These are phyloP conservation scores for Escovopsis weberi DNA, from an alignment of 2,329 filamentous ascomycete species.

Conservation along the genomic window DNA sequence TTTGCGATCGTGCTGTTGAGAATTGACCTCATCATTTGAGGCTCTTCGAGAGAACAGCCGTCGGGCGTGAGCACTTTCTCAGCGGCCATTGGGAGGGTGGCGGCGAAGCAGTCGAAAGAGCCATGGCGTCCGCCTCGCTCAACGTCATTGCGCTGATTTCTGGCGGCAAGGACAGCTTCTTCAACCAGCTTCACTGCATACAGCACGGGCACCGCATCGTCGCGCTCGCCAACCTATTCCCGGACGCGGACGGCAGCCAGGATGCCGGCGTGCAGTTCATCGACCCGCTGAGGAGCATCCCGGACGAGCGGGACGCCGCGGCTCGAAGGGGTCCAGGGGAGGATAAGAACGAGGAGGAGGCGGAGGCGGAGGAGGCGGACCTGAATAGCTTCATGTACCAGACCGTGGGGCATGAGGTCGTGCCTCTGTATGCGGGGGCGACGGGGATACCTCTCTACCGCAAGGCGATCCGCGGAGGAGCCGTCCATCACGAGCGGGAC, in stretches of 20 bases:
- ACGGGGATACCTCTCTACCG: constrained; percentile 76
- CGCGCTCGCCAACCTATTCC: constrained; percentile 80
- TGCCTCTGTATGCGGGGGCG: constrained; percentile 70
- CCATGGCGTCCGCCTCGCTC: constrained; percentile 32
- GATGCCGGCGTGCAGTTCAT: constrained; percentile 6
- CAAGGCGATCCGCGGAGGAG: constrained; percentile 55
- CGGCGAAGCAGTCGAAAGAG: not conserved
- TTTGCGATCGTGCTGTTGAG: no score
- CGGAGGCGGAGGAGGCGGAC: constrained; percentile 27
- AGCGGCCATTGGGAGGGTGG: no score
- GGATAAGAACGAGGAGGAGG: no score
- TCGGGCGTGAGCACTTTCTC: no score
- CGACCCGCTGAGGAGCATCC: constrained; percentile 2
- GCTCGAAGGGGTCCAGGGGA: no score
- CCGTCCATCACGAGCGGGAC: constrained; percentile 55
- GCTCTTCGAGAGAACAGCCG: no score
- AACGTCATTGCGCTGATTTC: constrained; percentile 89
- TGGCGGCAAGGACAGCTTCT: constrained; percentile 95
- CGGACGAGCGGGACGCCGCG: not conserved
- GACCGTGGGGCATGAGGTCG: constrained; percentile 78
- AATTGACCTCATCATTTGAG: no score
- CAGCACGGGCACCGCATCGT: constrained; percentile 74
- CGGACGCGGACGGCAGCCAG: not conserved
- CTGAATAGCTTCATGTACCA: constrained; percentile 99
- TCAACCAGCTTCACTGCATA: constrained; percentile 78